Evolutionary conservation across 2,329 filamentous ascomycete species (phyloP), one percentile per base, ranked within the genome.

Genomic region (Exserohilum turcica): DNA sequence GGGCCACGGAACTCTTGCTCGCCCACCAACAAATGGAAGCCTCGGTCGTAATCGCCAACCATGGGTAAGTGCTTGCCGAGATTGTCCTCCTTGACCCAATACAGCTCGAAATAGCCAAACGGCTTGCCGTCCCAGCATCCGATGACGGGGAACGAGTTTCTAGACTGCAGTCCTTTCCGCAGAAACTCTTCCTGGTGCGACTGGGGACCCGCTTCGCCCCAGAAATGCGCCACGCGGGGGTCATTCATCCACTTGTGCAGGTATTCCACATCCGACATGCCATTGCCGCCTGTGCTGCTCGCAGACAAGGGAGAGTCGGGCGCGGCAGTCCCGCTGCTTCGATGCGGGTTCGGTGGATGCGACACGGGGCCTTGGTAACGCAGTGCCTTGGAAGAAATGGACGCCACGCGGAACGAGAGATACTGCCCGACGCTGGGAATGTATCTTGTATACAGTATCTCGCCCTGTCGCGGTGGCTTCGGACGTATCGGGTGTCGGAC

Each of bases 61-160:
- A 84, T 82, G 18, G 82, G 82, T 0, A 95, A 75, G 59, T 91
- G 81, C 42, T 81, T 83, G 0, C 90, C 91, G 0, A 99, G 73
- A 0, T 80, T 78, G 68, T 97, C 94, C 71, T 99, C 94, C 68
- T 96, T 96, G 3, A 94, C 91, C 93, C 94, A 99, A 77, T 99
- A 99, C 29, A 99, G 83, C 78, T 99, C 94, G 71, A 99, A 97
- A 72, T 95, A 99, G 0, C 92, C 94, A 76, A 97, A 99, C 0
- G 93, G 93, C 55, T 93, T 88, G 9, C 91, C 92, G 64, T 97
- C 91, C 90, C 93, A 99, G 71, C 92, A 87, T 0, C 90, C 94
- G 56, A 97, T 93, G 0, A 88, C 91, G 0, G 94, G 94, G 74
- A 97, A 96, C 7, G 87, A 91, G 74, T 97, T 89, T 15, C 82